These are phyloP conservation scores for Pseudozyma sp. DNA, from an alignment of 1,284 basidiomycete genomes.

Conservation along the genomic window DNA sequence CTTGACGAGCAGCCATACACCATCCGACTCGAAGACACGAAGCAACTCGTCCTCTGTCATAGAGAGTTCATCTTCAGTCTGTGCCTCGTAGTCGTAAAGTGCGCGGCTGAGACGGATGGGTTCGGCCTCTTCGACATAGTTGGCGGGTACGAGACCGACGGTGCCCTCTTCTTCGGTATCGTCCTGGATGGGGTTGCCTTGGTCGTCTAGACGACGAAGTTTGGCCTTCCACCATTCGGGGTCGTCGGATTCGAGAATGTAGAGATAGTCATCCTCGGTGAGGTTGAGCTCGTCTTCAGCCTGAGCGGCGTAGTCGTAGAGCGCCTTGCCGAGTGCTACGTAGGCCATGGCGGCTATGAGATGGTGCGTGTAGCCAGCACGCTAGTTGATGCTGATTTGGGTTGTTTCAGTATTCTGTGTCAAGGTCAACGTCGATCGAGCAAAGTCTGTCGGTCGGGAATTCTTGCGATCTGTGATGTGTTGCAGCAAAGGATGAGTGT, in stretches of 20 bases:
- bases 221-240: conserved; percentile 68
- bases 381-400: not conserved
- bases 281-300: conserved; percentile 67
- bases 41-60: conserved; percentile 64
- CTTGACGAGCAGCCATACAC: conserved; percentile 65
- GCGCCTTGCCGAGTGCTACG: conserved; percentile 64
- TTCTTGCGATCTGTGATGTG: not conserved
- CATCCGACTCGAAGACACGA: conserved; percentile 62
- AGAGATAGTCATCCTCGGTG: conserved; percentile 65
- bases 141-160: conserved; percentile 66
- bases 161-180: conserved; percentile 33
- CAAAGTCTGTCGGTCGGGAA: no score
- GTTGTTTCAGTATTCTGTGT: no score
- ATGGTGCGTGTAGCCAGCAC: conserved; percentile 2
- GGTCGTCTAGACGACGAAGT: conserved; percentile 44
- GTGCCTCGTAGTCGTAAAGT: conserved; percentile 64
- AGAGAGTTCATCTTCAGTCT: conserved; percentile 65
- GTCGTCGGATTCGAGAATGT: conserved; percentile 66
- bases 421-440: no score
- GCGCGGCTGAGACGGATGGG: conserved; percentile 63
- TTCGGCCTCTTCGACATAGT: conserved; percentile 66
- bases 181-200: conserved; percentile 43
- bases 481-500: not conserved
- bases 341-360: conserved; percentile 58
- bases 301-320: conserved; percentile 67